These are phyloP conservation scores for Danielozyma ontarioensis DNA, from an alignment of 805 yeast species.

Conservation along the genomic window DNA sequence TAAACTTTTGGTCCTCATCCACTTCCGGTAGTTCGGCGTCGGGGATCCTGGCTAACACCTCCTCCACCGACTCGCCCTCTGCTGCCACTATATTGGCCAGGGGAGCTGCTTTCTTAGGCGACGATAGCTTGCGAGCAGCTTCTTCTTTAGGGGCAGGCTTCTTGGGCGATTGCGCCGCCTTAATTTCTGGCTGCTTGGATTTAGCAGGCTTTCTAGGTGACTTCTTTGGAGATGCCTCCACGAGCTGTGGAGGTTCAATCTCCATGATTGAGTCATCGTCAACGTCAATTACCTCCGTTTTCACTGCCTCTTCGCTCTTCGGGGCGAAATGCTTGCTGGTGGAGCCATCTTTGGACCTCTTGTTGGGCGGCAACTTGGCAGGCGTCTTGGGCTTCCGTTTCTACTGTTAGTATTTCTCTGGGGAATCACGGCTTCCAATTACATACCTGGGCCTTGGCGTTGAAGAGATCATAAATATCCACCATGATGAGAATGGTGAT, in stretches of 20 bases:
- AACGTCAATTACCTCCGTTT: no score
- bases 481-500: no score
- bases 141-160: no score
- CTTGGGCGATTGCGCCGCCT: no score
- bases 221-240: no score
- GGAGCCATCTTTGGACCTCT: constrained; percentile 1
- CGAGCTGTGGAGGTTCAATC: no score
- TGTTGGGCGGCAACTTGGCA: neutral
- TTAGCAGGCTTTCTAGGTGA: no score
- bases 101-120: constrained; percentile 1
- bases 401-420: no score
- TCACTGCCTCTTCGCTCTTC: no score
- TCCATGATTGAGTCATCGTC: no score
- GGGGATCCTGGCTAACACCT: constrained; percentile 58
- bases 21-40: constrained; percentile 66
- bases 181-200: no score
- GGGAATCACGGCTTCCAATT: neutral
- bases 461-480: neutral
- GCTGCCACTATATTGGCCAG: constrained; percentile 6
- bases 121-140: neutral
- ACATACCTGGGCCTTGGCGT: neutral
- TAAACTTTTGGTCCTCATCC: constrained; percentile 48
- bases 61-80: constrained; percentile 40
- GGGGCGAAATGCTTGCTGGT: no score
- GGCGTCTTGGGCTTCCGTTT: neutral